These are phyloP conservation scores for Thermochaetoides dissita DNA, from an alignment of 2,329 filamentous ascomycete species.

Conservation along the genomic window DNA sequence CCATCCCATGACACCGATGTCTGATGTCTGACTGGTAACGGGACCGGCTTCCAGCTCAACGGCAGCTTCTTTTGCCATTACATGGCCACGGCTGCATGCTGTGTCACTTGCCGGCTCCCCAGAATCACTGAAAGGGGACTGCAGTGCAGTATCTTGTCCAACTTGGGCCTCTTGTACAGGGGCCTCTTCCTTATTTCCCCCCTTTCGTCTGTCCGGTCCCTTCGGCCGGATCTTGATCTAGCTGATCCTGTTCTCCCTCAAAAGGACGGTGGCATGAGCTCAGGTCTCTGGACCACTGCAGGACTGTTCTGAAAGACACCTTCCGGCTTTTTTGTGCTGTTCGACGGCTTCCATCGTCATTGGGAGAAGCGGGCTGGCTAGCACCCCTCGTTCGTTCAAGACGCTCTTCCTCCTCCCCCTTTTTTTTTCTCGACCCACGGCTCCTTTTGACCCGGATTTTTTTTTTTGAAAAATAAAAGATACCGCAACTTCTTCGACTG, in stretches of 20 bases:
- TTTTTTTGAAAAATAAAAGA: no score
- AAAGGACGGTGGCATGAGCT: slow-evolving; percentile 6
- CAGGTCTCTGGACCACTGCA: slow-evolving; percentile 3
- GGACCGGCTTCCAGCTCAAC: slow-evolving; percentile 30
- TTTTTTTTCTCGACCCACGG: neutral
- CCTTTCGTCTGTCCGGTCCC: slow-evolving; percentile 5
- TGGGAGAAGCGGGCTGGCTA: no score
- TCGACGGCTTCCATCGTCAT: neutral
- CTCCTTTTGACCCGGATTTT: neutral
- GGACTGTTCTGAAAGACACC: neutral
- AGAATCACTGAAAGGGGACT: slow-evolving; percentile 30
- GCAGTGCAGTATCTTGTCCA: slow-evolving; percentile 38
- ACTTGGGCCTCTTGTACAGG: slow-evolving; percentile 23
- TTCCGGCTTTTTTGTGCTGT: neutral
- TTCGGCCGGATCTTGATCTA: slow-evolving; percentile 8
- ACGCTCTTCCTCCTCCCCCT: neutral
- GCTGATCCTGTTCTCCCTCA: slow-evolving; percentile 3
- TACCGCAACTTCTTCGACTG: neutral
- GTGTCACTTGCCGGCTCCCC: slow-evolving; percentile 30
- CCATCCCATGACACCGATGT: slow-evolving; percentile 8
- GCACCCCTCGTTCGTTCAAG: neutral
- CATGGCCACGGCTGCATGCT: slow-evolving; percentile 30
- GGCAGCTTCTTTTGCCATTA: slow-evolving; percentile 19
- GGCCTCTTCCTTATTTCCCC: slow-evolving; percentile 3
- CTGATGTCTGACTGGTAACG: slow-evolving; percentile 12